phyloP scores from a whole-genome alignment of 441 rosid species.

The Macaranga tanarius region DNA sequence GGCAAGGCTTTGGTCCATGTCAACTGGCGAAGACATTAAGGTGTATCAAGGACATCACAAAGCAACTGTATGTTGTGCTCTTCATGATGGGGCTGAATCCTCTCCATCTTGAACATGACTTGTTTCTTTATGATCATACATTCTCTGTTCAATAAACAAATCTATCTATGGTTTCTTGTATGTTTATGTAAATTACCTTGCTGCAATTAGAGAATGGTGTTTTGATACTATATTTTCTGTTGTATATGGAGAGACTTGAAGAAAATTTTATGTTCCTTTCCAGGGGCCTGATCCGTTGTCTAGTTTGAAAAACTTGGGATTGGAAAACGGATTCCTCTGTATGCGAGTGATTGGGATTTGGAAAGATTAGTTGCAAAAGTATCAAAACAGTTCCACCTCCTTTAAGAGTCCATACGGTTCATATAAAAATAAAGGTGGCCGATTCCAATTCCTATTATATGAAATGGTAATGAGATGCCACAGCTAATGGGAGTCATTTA shows the following conservation, averaged over 20 bases:
- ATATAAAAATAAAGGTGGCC: too few species aligned
- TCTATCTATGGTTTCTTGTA: neutral
- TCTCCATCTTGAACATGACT: conserved; percentile 36
- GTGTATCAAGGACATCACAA: conserved; percentile 89
- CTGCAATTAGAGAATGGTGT: neutral
- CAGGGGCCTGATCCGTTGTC: neutral
- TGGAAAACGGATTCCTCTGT: too few species aligned
- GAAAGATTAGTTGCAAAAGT: too few species aligned
- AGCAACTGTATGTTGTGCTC: conserved; percentile 88
- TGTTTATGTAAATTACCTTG: neutral
- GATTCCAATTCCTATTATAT: too few species aligned
- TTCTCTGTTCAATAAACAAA: too few species aligned
- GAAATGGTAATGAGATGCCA: too few species aligned
- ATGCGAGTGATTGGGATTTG: too few species aligned
- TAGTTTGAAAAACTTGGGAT: too few species aligned
- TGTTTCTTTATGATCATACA: neutral
- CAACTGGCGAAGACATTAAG: conserved; percentile 59
- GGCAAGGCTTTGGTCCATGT: conserved; percentile 81
- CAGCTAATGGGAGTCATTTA: too few species aligned
- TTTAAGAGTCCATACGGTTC: too few species aligned
- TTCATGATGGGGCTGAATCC: conserved; percentile 76
- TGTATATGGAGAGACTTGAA: neutral
- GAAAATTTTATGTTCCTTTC: neutral
- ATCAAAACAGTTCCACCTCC: too few species aligned
- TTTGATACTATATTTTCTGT: neutral